phyloP scores from a whole-genome alignment of 1,139 yeast species.

The Waltiozyma sp. region DNA sequence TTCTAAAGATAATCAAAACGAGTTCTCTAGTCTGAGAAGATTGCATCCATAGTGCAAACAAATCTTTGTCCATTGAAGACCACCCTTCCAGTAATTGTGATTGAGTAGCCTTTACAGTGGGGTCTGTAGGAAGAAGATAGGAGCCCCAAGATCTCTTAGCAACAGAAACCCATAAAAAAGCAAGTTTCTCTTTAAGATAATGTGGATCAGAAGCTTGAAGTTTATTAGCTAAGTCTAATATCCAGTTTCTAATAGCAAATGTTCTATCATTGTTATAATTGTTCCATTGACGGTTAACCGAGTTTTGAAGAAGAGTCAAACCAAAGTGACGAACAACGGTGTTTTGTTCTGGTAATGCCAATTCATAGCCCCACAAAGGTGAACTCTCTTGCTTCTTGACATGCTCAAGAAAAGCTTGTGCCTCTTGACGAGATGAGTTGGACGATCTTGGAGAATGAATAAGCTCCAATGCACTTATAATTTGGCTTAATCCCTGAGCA shows the following conservation, averaged over 20 bases:
- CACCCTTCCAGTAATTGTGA: slow-evolving; percentile 61
- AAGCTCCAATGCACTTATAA: slow-evolving; percentile 65
- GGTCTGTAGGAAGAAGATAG: slow-evolving; percentile 22
- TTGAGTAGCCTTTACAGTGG: slow-evolving; percentile 21
- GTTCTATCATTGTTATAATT: slow-evolving; percentile 53
- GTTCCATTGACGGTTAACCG: slow-evolving; percentile 48
- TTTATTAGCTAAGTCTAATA: slow-evolving; percentile 61
- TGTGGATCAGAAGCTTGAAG: slow-evolving; percentile 67
- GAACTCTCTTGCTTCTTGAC: slow-evolving; percentile 72
- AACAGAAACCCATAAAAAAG: slow-evolving; percentile 82
- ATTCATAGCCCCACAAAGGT: slow-evolving; percentile 87
- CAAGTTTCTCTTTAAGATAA: slow-evolving; percentile 79
- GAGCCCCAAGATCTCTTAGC: slow-evolving; percentile 93
- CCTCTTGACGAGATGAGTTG: slow-evolving; percentile 53
- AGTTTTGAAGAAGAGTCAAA: slow-evolving; percentile 61
- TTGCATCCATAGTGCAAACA: slow-evolving; percentile 64
- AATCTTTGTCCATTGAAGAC: slow-evolving; percentile 75
- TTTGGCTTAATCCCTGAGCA: slow-evolving; percentile 11
- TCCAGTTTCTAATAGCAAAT: slow-evolving; percentile 70
- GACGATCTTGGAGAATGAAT: slow-evolving; percentile 66
- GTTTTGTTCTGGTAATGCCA: slow-evolving; percentile 56
- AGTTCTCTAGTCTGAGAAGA: slow-evolving; percentile 60
- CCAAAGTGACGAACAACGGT: slow-evolving; percentile 86
- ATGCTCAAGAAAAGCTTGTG: slow-evolving; percentile 64
- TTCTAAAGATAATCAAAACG: slow-evolving; percentile 65